Evolutionary conservation across 1,139 yeast genomes (phyloP), one percentile per base, ranked within the genome.

Genomic region (Pichia sp.): DNA sequence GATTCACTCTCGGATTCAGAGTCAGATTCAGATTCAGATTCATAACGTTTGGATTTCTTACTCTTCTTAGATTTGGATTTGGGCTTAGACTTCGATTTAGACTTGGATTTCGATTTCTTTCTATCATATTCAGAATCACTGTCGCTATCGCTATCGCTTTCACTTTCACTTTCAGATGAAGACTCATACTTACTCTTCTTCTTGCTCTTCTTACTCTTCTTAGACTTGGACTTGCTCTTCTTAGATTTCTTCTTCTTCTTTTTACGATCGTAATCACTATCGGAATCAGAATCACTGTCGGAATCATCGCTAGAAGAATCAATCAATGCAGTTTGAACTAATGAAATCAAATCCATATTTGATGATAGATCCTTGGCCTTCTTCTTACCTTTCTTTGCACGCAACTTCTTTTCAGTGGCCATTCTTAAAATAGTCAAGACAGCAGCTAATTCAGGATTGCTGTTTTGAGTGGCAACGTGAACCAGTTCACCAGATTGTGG

Each of bases 311-410:
- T 19, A n/a, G 37, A 11, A 33, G 37, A 21, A n/a, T 15, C 44
- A 27, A 38, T 18, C 9, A 44, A 19, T 10, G 44, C 35, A n/a
- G 40, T 36, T 24, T 34, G 40, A 14, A 48, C 33, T 32, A 47
- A 31, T 2, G 46, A 37, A 4, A 47, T 33, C 24, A 44, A 35
- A 19, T 42, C 41, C 46, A 47, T 40, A 30, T 40, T 44, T 8
- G 27, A 19, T 2, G 44, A 20, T 12, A 27, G 18, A 11, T 37
- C 36, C 5, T 21, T 34, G 4, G 50, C 43, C 14, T 44, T 38
- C 32, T 38, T 44, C 30, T 38, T 44, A 34, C 50, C 47, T 18
- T 32, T 28, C 34, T 45, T 45, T 5, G 40, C 20, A 32, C 39
- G 42, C 5, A 44, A n/a, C 20, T 34, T 40, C 38, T 40, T 47